Evolutionary conservation across 495 filamentous ascomycete genomes (phyloP).

Genomic region (Delitschia confertaspora): DNA sequence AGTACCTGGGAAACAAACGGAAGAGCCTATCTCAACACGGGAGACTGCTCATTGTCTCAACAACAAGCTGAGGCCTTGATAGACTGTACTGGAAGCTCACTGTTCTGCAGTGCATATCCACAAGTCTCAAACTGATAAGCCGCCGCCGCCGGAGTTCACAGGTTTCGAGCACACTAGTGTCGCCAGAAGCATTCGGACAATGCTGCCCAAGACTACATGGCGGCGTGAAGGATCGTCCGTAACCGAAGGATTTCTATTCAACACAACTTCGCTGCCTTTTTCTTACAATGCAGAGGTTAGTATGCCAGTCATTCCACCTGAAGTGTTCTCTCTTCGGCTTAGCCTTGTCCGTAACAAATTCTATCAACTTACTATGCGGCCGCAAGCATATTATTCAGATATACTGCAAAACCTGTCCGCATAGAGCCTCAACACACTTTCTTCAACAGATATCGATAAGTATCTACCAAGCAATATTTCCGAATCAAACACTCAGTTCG

Average conservation of each 20-base stretch:
- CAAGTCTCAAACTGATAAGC: no score
- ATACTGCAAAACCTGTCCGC: constrained; percentile 16
- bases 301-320: constrained; percentile 8
- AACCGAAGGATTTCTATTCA: constrained; percentile 15
- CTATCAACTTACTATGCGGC: constrained; percentile 15
- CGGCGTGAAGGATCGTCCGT: constrained; percentile 2
- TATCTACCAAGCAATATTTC: constrained; percentile 15
- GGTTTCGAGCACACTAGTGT: constrained; percentile 15
- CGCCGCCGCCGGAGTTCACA: no score
- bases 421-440: constrained; percentile 25
- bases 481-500: constrained; percentile 3
- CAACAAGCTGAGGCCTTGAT: no score
- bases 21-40: no score
- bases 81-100: no score
- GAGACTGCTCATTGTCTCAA: no score
- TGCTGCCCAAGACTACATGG: constrained; percentile 3
- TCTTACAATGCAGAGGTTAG: constrained; percentile 1
- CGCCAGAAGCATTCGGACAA: neutral
- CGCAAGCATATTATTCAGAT: constrained; percentile 11
- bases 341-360: constrained; percentile 22
- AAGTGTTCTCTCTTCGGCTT: constrained; percentile 17
- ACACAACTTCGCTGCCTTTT: constrained; percentile 13
- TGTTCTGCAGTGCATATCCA: no score
- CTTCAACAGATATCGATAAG: constrained; percentile 13
- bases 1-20: no score